Evolutionary conservation across 352 stramenopile genomes (phyloP), one percentile per base, ranked within the genome.

Genomic region (Globisporangium canariense): DNA sequence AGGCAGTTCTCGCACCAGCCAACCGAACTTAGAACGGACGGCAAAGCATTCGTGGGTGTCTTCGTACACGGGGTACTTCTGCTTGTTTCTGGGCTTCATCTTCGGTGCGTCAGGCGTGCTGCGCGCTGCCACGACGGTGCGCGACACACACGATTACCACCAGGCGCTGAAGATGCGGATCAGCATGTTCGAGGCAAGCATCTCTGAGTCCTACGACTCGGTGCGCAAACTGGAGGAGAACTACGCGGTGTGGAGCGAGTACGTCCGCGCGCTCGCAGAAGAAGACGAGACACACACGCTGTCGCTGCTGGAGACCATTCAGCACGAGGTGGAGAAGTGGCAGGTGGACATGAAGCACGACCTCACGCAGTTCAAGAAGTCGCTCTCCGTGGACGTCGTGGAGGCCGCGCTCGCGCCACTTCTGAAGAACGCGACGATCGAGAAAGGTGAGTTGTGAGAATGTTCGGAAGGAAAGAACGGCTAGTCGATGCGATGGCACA

Each of bases 261-360:
- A 91, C 49, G 78, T 93, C 41, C 78, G 78, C 34, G 73, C 79
- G 20, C 71, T 93, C 45, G 77, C 81, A 0, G 74, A 91, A 64
- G 79, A 93, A 59, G 84, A 93, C 58, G 81, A 91, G 67, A 65
- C 63, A 9, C 79, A 88, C 56, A 77, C 84, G 14, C 46, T 86
- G 41, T 66, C 67, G n/a, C 78, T 89, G 45, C 67, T 93, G 25
- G 76, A 91, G 71, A 70, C 69, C 5, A 79, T 93, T 51, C 84
- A 93, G 65, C 22, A 66, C 9, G 77, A 93, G 63, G 84, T 91
- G 46, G 76, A 88, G 53, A 79, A 81, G 55, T 93, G 84, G 84
- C 80, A 91, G 59, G 62, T 73, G 11, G 84, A 90, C 32, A 88
- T 93, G 81, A 84, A 89, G 65, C 68, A 75, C 52, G 77, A 91